Evolutionary conservation across 2,329 filamentous ascomycete species (phyloP).

Genomic region (Bimuria novae-zelandiae): DNA sequence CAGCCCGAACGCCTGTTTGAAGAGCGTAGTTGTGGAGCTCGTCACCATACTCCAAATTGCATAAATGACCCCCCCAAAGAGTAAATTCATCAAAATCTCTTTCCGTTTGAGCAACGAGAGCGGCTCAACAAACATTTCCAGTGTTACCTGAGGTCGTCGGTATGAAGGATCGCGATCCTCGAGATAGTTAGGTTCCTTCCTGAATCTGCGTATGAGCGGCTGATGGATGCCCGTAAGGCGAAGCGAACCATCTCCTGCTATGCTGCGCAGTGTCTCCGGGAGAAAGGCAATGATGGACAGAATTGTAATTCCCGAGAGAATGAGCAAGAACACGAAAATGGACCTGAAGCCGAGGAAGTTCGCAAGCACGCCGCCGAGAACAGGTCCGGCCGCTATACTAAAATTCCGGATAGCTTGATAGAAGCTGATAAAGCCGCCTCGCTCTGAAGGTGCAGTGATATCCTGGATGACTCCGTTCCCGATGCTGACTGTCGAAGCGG

Average conservation of each 20-base stretch:
- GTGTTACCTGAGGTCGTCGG: conserved; percentile 32
- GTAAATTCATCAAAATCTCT: conserved; percentile 51
- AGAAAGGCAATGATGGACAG: conserved; percentile 42
- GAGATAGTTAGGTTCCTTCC: background rate
- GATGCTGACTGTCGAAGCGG: too few species aligned
- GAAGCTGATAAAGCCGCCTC: conserved; percentile 47
- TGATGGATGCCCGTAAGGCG: conserved; percentile 47
- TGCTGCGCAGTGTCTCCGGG: conserved; percentile 46
- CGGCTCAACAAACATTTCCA: conserved; percentile 45
- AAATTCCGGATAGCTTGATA: conserved; percentile 49
- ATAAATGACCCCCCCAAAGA: conserved; percentile 53
- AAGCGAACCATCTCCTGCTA: conserved; percentile 33
- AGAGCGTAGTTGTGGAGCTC: conserved; percentile 49
- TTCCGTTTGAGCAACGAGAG: conserved; percentile 51
- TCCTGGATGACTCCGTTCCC: conserved; percentile 48
- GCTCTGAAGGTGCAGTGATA: conserved; percentile 43
- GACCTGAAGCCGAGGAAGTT: conserved; percentile 43
- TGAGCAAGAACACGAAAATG: conserved; percentile 60
- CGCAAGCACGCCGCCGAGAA: conserved; percentile 32
- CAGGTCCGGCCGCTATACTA: conserved; percentile 36
- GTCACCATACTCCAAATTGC: conserved; percentile 57
- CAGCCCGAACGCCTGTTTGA: conserved; percentile 47
- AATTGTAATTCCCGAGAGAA: conserved; percentile 49
- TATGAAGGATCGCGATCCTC: conserved; percentile 2
- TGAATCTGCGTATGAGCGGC: conserved; percentile 44